A percentile compares a stretch with the other conserved stretches of the same genome.
Evolutionary conservation across 257 asterid species (phyloP).

Genomic region (Catharanthus roseus): DNA sequence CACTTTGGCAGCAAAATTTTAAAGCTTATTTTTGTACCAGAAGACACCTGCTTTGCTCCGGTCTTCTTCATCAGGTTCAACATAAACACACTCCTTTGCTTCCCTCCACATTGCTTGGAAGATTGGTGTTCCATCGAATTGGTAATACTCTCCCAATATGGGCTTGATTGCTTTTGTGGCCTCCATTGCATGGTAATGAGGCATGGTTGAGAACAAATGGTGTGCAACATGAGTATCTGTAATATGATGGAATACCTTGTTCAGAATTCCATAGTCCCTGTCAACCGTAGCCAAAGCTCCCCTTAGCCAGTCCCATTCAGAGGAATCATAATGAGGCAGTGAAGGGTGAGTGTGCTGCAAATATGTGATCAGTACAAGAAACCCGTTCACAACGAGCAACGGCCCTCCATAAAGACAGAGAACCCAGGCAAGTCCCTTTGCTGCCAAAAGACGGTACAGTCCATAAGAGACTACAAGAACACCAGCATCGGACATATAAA

Average conservation of each 20-base stretch:
- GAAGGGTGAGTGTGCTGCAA: constrained; percentile 84
- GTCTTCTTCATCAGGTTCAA: constrained; percentile 56
- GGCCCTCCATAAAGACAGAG: constrained; percentile 57
- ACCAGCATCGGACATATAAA: constrained; percentile 57
- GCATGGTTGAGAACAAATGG: constrained; percentile 80
- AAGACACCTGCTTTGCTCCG: constrained; percentile 61
- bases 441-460: constrained; percentile 40
- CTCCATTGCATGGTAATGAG: constrained; percentile 82
- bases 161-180: constrained; percentile 81
- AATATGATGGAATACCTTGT: constrained; percentile 70
- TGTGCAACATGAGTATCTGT: constrained; percentile 84
- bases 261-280: constrained; percentile 66
- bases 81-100: constrained; percentile 68
- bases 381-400: constrained; percentile 61
- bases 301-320: constrained; percentile 85
- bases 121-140: constrained; percentile 59
- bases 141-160: constrained; percentile 63
- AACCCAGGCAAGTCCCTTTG: constrained; percentile 61
- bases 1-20: constrained; percentile 19
- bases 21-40: constrained; percentile 78
- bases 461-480: constrained; percentile 38
- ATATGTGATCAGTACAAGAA: constrained; percentile 71
- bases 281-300: constrained; percentile 78
- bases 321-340: constrained; percentile 70
- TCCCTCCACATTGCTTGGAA: constrained; percentile 68